A percentile compares a stretch with the other conserved stretches of the same genome.
Conservation (phyloP, 2,329 filamentous ascomycete genomes). For the Colletotrichum navitas region DNA sequence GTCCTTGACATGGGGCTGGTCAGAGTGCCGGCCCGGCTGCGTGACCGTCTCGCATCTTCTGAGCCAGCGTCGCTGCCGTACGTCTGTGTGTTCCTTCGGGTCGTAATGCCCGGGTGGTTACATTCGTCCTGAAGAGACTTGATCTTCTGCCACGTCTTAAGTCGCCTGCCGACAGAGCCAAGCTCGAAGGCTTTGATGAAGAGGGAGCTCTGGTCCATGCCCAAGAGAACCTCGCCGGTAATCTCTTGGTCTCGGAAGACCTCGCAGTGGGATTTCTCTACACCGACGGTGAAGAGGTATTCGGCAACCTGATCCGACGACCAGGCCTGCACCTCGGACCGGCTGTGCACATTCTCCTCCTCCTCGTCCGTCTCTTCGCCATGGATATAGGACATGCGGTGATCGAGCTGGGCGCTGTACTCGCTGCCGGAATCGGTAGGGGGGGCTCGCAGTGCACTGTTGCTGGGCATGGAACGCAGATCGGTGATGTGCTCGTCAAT, state of each 20-base stretch:
- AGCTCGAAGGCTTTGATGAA: slow-evolving; percentile 97
- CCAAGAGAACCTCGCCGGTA: slow-evolving; percentile 89
- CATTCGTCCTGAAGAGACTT: slow-evolving; percentile 92
- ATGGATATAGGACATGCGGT: slow-evolving; percentile 89
- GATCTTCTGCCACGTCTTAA: slow-evolving; percentile 98
- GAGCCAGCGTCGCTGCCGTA: slow-evolving; percentile 71
- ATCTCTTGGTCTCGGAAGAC: slow-evolving; percentile 98
- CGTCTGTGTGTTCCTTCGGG: slow-evolving; percentile 66
- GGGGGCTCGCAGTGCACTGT: slow-evolving; percentile 64
- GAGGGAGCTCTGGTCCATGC: slow-evolving; percentile 94
- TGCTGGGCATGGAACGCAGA: slow-evolving; percentile 70
- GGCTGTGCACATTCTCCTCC: slow-evolving; percentile 76
- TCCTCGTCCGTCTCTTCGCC: slow-evolving; percentile 97
- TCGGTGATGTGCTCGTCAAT: slow-evolving; percentile 98
- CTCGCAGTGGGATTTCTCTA: slow-evolving; percentile 91
- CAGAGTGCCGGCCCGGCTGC: slow-evolving; percentile 71
- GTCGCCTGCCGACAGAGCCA: slow-evolving; percentile 86
- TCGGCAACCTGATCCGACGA: slow-evolving; percentile 85
- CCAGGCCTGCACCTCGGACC: slow-evolving; percentile 84
- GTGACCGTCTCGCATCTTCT: slow-evolving; percentile 63
- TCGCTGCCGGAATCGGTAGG: slow-evolving; percentile 87
- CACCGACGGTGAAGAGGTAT: slow-evolving; percentile 85
- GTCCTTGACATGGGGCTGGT: slow-evolving; percentile 51
- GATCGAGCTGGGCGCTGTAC: slow-evolving; percentile 83
- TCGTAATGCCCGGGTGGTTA: slow-evolving; percentile 61